Base-by-base conservation (phyloP, 169 alveolate genomes). In the Plasmodium vinckei region DNA sequence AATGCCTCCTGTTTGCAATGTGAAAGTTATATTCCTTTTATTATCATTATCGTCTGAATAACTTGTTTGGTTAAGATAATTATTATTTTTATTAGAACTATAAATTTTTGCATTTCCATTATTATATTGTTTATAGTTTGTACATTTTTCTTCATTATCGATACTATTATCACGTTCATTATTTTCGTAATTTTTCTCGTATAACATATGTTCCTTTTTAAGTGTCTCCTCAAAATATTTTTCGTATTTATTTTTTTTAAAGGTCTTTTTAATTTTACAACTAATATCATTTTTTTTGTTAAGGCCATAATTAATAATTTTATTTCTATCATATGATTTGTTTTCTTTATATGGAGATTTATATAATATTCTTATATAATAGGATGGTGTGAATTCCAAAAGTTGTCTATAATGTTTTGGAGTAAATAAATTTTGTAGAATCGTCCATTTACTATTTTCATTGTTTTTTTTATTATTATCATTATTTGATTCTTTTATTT, bases 301-400 rank as follows among this genome's bases (percentile, higher is more conserved):
- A 15, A 77, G 44, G 27, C 15, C n/a, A 46, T 63, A 64, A 44
- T 47, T 27, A 17, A 42, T 63, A 44, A 77, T 49, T 44, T 64
- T 77, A 17, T 25, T 42, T 47, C 39, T 64, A 13, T 69, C 57
- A 21, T 77, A 39, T 15, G 56, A 17, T 6, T 56, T 69, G 15
- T 71, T 86, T 27, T 33, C 53, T 65, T 71, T 86, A 86, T 86
- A 70, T 33, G 71, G 33, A 7, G 91, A 69, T 70, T 65, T 44
- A 64, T 86, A 71, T 9, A 86, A 57, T 86, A 86, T 86, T 54
- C 91, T 86, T 7, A 86, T 86, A 65, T 86, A 86, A 15, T 86
- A 86, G 7, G 91, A 86, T n/a, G 91, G 87, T 17, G 69, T 86
- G 25, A 86, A 86, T 27, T 86, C 91, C 0, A 59, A 27, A 44